Base-by-base conservation (phyloP, 2,329 filamentous ascomycete genomes). In the Diplodia scrobiculata region DNA sequence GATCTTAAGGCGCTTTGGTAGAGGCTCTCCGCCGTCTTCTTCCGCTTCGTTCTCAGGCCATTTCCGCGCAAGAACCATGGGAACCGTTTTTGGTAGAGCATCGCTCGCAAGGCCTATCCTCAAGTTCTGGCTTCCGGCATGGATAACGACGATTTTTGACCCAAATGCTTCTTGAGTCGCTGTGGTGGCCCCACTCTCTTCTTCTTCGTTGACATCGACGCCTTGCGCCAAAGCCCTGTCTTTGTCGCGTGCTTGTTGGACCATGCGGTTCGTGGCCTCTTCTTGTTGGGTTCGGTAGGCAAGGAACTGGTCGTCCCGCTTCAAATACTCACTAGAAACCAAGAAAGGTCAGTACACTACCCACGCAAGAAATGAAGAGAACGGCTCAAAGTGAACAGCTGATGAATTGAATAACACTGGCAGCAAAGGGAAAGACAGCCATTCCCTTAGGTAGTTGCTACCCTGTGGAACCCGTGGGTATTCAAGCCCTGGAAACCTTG, bases 61-160 rank as follows among this genome's bases (percentile, higher is more conserved):
- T 73, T 88, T 91, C 38, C 90, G 88, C 25, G 94, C 95, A 69
- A 98, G 89, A 1, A 91, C 89, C 90, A 96, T 97, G 5, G 95
- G 94, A 48, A 98, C 87, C 1, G 92, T 96, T 79, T 95, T 97
- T 6, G 95, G 95, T 5, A 99, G 81, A 5, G 93, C 94, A 79
- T 99, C 95, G 73, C 91, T 97, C n/a, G 94, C 93, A 68, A 98
- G 87, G 0, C 95, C 95, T 72, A 99, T 93, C 55, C 95, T 88
- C 69, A 99, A 80, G 70, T 98, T 98, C 78, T 98, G 94, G 75
- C 94, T 98, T 34, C 95, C 95, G 1, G 94, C 88, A 75, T 99
- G 95, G 72, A 99, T 91, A 68, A 98, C 90, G 74, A 99, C 94
- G 68, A 96, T 90, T 77, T 94, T 96, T 10, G 92, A 94, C 5